Conservation (phyloP, 2,329 filamentous ascomycete genomes). For the Phyllosticta citribraziliensis region DNA sequence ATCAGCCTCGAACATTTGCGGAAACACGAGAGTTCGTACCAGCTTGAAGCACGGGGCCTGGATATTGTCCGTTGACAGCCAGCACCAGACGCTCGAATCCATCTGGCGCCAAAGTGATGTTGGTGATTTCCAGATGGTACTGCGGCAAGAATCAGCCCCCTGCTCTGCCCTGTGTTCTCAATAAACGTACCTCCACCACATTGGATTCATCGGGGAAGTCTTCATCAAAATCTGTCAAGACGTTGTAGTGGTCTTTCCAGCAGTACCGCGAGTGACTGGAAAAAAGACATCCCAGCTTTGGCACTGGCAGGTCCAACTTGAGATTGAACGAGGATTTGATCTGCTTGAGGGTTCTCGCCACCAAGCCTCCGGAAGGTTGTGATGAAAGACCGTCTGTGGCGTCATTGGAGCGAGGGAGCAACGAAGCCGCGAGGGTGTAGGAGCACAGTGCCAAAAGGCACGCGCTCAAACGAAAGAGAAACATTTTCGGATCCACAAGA, state of each 20-base stretch:
- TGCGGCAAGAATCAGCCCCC: slow-evolving; percentile 12
- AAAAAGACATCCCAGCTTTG: background rate
- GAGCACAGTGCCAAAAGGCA: slow-evolving; percentile 4
- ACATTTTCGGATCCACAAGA: background rate
- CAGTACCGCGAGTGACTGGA: slow-evolving; percentile 23
- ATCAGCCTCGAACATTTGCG: slow-evolving; percentile 12
- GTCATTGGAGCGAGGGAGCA: background rate
- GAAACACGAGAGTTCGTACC: slow-evolving; percentile 17
- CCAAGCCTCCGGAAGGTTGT: background rate
- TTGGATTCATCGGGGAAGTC: slow-evolving; percentile 31
- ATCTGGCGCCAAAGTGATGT: slow-evolving; percentile 32
- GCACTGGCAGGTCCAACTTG: background rate
- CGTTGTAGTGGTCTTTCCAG: slow-evolving; percentile 34
- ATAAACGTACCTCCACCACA: slow-evolving; percentile 20
- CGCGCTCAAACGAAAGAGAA: background rate
- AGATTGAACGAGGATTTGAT: background rate
- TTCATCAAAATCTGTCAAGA: slow-evolving; percentile 35
- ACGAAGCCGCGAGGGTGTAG: background rate
- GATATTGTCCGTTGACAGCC: slow-evolving; percentile 44
- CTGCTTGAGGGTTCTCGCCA: background rate
- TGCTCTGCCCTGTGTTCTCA: slow-evolving; percentile 14
- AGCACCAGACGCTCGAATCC: slow-evolving; percentile 25
- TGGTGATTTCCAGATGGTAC: slow-evolving; percentile 34
- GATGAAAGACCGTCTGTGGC: background rate
- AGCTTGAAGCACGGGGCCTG: slow-evolving; percentile 42